Base-by-base conservation (phyloP, 106 monocot species). In the Agapanthus africanus region DNA sequence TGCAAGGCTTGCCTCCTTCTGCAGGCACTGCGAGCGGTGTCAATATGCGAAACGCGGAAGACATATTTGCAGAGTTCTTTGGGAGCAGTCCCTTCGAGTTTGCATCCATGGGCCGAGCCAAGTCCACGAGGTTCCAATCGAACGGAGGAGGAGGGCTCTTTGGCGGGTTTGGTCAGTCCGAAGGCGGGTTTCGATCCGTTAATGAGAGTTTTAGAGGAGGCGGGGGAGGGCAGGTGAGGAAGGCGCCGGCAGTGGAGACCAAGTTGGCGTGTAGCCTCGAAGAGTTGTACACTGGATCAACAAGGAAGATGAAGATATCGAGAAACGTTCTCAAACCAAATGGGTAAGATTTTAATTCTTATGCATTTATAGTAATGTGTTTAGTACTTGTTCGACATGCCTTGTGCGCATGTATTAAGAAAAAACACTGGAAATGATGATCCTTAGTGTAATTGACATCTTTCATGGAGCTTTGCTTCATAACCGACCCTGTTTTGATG, bases 261-360 rank as follows among this genome's bases (percentile, higher is more conserved):
- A 91, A 78, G 69, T 39, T 95, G 72, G 32, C 76, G 37, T 95
- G 94, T 70, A 85, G 75, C 68, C 85, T 95, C 22, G 91, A 91
- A 71, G 95, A 95, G 70, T 85, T 95, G 42, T 95, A 78, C 46
- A 76, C 70, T 21, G 95, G 95, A 0, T 83, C 85, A 4, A 88
- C 79, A 4, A 85, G 81, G 75, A 91, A 88, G 79, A 91, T 95
- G 95, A 95, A 88, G 79, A 86, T 95, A 19, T 86, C 79, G 2
- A 77, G 95, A 51, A 81, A 81, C 52, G 75, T 83, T 15, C 33
- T 82, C 21, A 82, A 88, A 38, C 52, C 74, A 7, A 77, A 72
- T 54, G 91, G 95, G 95, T 95, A 84, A 49, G 37, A 34, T 6
- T 40, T 21, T 68, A 10, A 63, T 38, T n/a, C n/a, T n/a, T n/a